Base-by-base conservation (phyloP, 2,329 filamentous ascomycete genomes). In the Exophiala sp. region DNA sequence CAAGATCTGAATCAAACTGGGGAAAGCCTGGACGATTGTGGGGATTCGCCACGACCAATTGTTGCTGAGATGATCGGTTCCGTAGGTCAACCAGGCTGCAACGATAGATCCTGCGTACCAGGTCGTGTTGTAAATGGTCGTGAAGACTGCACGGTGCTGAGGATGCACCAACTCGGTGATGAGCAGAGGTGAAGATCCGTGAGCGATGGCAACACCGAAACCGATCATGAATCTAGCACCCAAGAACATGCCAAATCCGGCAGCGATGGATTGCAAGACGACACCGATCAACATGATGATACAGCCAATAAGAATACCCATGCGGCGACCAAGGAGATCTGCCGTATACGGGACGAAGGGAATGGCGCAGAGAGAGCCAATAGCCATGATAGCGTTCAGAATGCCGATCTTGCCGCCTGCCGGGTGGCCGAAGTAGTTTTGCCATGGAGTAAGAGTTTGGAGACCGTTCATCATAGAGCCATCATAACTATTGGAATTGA, bases 11-110 rank as follows among this genome's bases (percentile, higher is more conserved):
- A 80, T 51, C 1, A 85, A 54, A 0, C 86, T 77, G 0, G 83
- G 82, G 0, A 84, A 68, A 43, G 85, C 85, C 63, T 88, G 84
- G 65, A 85, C 84, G 0, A 83, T 82, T 45, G 87, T 78, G 0
- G 83, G 84, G 55, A 87, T 80, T 63, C 80, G 85, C 82, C 84
- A 86, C 5, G 75, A 69, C 63, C 70, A 78, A 66, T 78, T 64
- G 65, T 57, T 76, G 35, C 68, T 48, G 51, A 80, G 77, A 58
- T 74, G 61, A 42, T 69, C 74, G 33, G 58, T 60, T 11, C 76
- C 77, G 53, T 72, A 80, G n/a, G 75, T 76, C 34, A 80, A 67
- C 34, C 73, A 70, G 10, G 77, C 75, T 1, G 78, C 77, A 3
- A 77, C 76, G 38, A 80, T 79, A 39, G 72, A 70, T 45, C 77